A percentile compares a stretch with the other conserved stretches of the same genome.
phyloP scores from a whole-genome alignment of 1,284 basidiomycete species.

The Apiotrichum akiyoshidainum region DNA sequence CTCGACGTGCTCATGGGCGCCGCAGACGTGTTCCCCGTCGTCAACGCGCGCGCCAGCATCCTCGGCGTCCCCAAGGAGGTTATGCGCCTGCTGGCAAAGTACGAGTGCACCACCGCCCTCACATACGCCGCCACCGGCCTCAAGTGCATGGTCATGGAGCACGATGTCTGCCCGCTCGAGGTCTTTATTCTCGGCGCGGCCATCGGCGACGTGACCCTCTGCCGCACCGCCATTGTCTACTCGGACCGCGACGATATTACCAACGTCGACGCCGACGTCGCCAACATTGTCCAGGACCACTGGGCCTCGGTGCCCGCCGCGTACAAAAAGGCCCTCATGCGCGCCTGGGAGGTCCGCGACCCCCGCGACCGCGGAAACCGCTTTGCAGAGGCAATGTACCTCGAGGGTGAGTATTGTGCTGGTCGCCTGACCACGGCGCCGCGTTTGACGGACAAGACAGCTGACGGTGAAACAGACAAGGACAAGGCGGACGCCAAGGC shows the following conservation, averaged over 20 bases:
- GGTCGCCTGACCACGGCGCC: no score
- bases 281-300: background rate
- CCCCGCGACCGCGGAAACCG: slow-evolving; percentile 11
- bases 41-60: slow-evolving; percentile 3
- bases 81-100: slow-evolving; percentile 5
- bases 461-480: background rate
- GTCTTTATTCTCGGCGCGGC: slow-evolving; percentile 17
- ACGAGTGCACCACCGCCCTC: slow-evolving; percentile 5
- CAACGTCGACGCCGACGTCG: background rate
- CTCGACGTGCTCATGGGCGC: background rate
- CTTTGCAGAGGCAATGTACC: slow-evolving; percentile 11
- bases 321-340: slow-evolving; percentile 8
- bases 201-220: slow-evolving; percentile 14
- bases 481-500: background rate
- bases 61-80: background rate
- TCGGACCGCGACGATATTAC: slow-evolving; percentile 10
- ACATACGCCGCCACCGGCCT: slow-evolving; percentile 7
- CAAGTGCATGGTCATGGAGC: slow-evolving; percentile 15
- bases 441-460: background rate
- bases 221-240: slow-evolving; percentile 21
- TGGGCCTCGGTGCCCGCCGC: background rate
- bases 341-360: slow-evolving; percentile 1
- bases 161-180: slow-evolving; percentile 13
- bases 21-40: slow-evolving; percentile 9
- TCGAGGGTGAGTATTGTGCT: slow-evolving; percentile 1